Evolutionary conservation across 1,284 basidiomycete species (phyloP), one percentile per base, ranked within the genome.

Genomic region (Pulveroboletus sp.): DNA sequence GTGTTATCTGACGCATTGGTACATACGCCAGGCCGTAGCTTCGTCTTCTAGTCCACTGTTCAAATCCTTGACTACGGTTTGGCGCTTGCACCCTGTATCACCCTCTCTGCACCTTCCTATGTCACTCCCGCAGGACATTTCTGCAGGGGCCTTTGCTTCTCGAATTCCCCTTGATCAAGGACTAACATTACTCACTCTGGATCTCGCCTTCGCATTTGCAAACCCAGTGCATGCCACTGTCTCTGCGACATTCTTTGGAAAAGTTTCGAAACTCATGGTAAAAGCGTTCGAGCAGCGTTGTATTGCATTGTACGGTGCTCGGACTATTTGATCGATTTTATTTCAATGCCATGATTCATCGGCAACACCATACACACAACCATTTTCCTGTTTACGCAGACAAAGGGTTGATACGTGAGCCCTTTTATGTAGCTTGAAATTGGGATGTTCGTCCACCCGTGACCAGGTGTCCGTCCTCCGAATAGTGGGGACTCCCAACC

Each of bases 271-370:
- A 60, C 81, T 90, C 74, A 98, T 97, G 93, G 89, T 98, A 25
- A 78, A 89, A 58, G 95, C 95, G 5, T 99, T 99, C 67, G 92
- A 97, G 73, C 78, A 88, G 63, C 81, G 95, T 33, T 96, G 92
- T 71, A 48, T 80, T 50, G 77, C 81, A 52, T 77, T 94, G 8
- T 94, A 92, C 66, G 89, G 91, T 20, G 61, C 42, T 45, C 58
- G 65, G 25, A 43, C 52, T 10, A 26, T 42, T 33, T 72, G 45
- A 65, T 42, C 6, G 18, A n/a, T n/a, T 28, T 15, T 31, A 22
- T 49, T 17, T 38, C 26, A 35, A 29, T 46, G 43, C 56, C n/a
- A 17, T 47, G 28, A 36, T 22, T 46, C 31, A 22, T 28, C 28
- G 25, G 31, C 29, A 39, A 36, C 36, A 26, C 40, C n/a, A 36